Evolutionary conservation across 202 grass and related monocot species (phyloP).

Genomic region (Eragrostis tef): DNA sequence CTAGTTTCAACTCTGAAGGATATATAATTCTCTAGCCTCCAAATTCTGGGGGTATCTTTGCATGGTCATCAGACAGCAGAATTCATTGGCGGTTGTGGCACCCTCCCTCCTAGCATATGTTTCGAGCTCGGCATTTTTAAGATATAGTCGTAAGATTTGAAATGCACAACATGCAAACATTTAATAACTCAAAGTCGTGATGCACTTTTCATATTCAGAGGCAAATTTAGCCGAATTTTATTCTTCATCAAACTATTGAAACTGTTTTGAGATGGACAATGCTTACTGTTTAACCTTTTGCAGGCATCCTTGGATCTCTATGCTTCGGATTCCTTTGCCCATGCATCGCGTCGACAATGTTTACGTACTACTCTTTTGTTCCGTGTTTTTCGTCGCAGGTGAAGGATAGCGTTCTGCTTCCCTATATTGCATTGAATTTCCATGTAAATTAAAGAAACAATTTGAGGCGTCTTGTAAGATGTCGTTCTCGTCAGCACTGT

Average conservation of each 20-base stretch:
- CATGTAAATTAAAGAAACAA: constrained; percentile 44
- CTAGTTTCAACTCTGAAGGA: not conserved
- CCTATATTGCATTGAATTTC: not conserved
- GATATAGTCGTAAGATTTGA: too few relatives aligned
- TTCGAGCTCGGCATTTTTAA: not conserved
- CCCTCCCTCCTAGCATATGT: not conserved
- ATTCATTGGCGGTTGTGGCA: not conserved
- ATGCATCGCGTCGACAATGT: constrained; percentile 34
- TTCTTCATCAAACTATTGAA: not conserved
- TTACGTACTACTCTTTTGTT: not conserved
- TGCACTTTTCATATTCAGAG: not conserved
- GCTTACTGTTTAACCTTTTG: not conserved
- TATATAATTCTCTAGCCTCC: not conserved
- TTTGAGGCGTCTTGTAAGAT: constrained; percentile 38
- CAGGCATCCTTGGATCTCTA: constrained; percentile 53
- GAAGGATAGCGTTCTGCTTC: constrained; percentile 27
- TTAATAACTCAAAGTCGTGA: too few relatives aligned
- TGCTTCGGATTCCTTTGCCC: constrained; percentile 46
- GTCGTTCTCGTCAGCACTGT: not conserved
- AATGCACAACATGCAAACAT: too few relatives aligned
- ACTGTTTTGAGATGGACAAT: not conserved
- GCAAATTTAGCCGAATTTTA: not conserved
- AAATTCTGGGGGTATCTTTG: not conserved
- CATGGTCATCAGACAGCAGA: not conserved
- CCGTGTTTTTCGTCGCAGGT: constrained; percentile 38